phyloP scores from a whole-genome alignment of 345 rosid genomes.

The Schrenkiella parvula region DNA sequence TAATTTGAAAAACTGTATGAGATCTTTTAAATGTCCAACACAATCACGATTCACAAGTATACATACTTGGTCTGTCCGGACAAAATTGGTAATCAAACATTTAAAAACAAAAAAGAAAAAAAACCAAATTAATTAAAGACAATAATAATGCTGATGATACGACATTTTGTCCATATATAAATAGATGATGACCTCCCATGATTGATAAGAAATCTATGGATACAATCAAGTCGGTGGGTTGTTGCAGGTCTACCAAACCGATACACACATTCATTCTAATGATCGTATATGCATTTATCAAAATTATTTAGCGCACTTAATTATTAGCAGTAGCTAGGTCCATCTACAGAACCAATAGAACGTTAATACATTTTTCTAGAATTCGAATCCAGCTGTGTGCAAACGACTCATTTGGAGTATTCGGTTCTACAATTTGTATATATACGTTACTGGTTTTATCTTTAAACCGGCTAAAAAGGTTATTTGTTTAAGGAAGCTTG shows the following conservation, averaged over 20 bases:
- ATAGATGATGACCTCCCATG: constrained; percentile 18
- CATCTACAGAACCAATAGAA: neutral
- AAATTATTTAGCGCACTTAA: neutral
- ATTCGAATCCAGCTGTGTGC: neutral
- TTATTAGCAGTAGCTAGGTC: neutral
- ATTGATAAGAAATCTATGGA: constrained; percentile 29
- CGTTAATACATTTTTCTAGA: neutral
- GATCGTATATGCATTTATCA: constrained; percentile 4
- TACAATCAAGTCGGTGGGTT: constrained; percentile 12
- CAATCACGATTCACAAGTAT: constrained; percentile 4
- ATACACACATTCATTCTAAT: constrained; percentile 14
- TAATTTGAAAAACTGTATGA: neutral
- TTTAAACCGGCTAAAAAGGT: too few relatives aligned
- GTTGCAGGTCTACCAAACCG: constrained; percentile 17
- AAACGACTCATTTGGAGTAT: neutral
- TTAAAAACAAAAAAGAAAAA: neutral
- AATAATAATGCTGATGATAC: neutral
- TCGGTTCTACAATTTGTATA: neutral
- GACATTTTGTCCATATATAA: constrained; percentile 16
- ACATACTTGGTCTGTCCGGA: constrained; percentile 9
- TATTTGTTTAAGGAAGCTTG: too few relatives aligned
- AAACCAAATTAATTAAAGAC: neutral
- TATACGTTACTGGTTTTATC: too few relatives aligned
- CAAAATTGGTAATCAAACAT: constrained; percentile 15
- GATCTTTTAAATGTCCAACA: constrained; percentile 23